Conservation (phyloP, 2,329 filamentous ascomycete species). For the Aspergillus clavatus region DNA sequence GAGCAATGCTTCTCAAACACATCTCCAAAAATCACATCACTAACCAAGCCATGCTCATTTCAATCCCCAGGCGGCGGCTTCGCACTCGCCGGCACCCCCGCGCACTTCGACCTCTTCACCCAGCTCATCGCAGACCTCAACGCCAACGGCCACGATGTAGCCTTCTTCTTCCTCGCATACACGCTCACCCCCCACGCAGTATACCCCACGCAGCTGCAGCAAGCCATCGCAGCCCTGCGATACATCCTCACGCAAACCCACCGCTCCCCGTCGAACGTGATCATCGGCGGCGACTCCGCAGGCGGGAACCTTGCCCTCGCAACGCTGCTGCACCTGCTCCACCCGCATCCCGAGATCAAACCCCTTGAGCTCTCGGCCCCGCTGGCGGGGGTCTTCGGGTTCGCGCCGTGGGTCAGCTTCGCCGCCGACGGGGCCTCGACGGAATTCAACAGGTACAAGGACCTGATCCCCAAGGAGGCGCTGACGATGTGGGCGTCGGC, state of each 20-base stretch:
- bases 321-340: constrained; percentile 36
- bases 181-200: constrained; percentile 42
- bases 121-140: constrained; percentile 39
- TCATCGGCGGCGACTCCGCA: constrained; percentile 40
- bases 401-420: constrained; percentile 55
- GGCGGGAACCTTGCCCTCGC: constrained; percentile 37
- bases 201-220: constrained; percentile 39
- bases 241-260: constrained; percentile 33
- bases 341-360: constrained; percentile 52
- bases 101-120: constrained; percentile 44
- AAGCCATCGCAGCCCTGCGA: constrained; percentile 35
- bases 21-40: background rate
- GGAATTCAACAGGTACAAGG: constrained; percentile 44
- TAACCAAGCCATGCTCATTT: background rate
- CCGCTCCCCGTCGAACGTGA: constrained; percentile 29
- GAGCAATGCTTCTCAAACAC: no score
- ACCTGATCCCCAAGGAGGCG: constrained; percentile 40
- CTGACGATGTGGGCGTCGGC: constrained; percentile 42
- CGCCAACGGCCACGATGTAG: constrained; percentile 39
- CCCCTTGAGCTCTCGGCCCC: constrained; percentile 35
- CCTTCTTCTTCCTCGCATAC: constrained; percentile 52
- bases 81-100: constrained; percentile 38
- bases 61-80: constrained; percentile 49
- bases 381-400: constrained; percentile 44
- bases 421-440: constrained; percentile 38